Conservation (phyloP, 345 rosid species). For the Arabidopsis thaliana region TAIR10.1 NC_003076.8:2659501-2660000, state of each 20-base stretch:
- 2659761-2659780: constrained; percentile 67
- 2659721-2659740: constrained; percentile 67
- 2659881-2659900: too few relatives aligned
- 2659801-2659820: constrained; percentile 75
- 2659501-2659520: constrained; percentile 47
- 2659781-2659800: constrained; percentile 68
- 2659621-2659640: constrained; percentile 1
- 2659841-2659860: too few relatives aligned
- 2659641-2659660: constrained; percentile 78
- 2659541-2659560: constrained; percentile 45
- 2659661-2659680: constrained; percentile 88
- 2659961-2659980: constrained; percentile 93
- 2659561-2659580: background rate
- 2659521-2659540: constrained; percentile 73
- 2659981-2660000: constrained; percentile 63
- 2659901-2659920: background rate
- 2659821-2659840: constrained; percentile 77
- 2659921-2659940: background rate
- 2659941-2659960: constrained; percentile 16
- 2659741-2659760: constrained; percentile 60
- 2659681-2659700: constrained; percentile 83
- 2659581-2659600: background rate
- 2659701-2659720: constrained; percentile 48
- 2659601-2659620: background rate
- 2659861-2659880: too few relatives aligned